Evolutionary conservation across 2,329 filamentous ascomycete species (phyloP).

Genomic region (Pseudocercospora musae): DNA sequence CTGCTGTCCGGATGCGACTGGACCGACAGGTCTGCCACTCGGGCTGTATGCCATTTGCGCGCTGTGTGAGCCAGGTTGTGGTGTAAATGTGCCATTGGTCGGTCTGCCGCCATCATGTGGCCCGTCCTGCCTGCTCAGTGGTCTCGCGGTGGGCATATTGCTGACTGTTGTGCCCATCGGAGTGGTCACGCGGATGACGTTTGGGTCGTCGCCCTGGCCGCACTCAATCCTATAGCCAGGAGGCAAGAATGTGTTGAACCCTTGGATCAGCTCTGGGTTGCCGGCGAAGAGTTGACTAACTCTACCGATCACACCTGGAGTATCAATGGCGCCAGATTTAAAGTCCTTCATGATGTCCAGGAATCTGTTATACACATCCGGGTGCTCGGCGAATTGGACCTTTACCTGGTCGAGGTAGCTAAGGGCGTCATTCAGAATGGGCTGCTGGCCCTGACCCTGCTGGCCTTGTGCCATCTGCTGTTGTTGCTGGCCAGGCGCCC

Average conservation of each 20-base stretch:
- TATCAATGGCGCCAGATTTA: slow-evolving; percentile 97
- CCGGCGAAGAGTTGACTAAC: slow-evolving; percentile 95
- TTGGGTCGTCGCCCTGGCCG: slow-evolving; percentile 87
- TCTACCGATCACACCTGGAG: slow-evolving; percentile 92
- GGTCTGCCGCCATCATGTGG: slow-evolving; percentile 24
- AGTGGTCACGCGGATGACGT: slow-evolving; percentile 93
- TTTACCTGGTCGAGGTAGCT: slow-evolving; percentile 98
- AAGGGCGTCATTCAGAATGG: slow-evolving; percentile 80
- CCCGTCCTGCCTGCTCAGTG: slow-evolving; percentile 36
- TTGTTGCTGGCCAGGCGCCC: slow-evolving; percentile 27
- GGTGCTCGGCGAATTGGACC: slow-evolving; percentile 93
- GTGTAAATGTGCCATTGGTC: slow-evolving; percentile 40
- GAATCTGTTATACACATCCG: slow-evolving; percentile 95
- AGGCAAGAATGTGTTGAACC: slow-evolving; percentile 98
- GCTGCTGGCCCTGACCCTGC: slow-evolving; percentile 68
- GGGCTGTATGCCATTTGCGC: slow-evolving; percentile 43
- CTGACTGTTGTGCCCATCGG: slow-evolving; percentile 96
- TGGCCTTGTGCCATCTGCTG: slow-evolving; percentile 23
- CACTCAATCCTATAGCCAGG: slow-evolving; percentile 93
- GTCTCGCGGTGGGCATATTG: slow-evolving; percentile 63
- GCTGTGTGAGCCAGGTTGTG: slow-evolving; percentile 36
- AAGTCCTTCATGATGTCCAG: slow-evolving; percentile 99
- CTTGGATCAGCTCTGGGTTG: slow-evolving; percentile 82
- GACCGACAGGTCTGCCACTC: slow-evolving; percentile 42
- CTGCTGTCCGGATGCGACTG: slow-evolving; percentile 34